Conservation (phyloP, 1,284 basidiomycete genomes). For the Volvariella volvacea region DNA sequence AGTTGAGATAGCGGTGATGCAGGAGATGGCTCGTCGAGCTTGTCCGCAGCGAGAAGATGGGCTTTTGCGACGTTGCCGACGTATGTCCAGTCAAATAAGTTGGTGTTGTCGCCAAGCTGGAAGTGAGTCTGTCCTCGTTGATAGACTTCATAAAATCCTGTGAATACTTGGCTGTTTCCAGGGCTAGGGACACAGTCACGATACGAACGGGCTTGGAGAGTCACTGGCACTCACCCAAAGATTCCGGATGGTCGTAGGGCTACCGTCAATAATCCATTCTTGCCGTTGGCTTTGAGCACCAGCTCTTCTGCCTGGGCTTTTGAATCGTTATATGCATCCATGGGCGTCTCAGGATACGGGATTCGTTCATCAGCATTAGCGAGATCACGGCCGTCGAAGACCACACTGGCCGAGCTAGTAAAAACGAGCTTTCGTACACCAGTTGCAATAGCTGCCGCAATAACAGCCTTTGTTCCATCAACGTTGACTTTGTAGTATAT, state of each 20-base stretch:
- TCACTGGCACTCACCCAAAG: conserved; percentile 62
- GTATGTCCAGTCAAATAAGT: conserved; percentile 97
- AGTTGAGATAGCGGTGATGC: conserved; percentile 26
- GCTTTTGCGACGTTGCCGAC: conserved; percentile 95
- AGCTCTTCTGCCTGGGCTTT: conserved; percentile 88
- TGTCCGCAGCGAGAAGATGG: conserved; percentile 91
- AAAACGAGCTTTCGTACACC: conserved; percentile 87
- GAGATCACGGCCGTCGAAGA: conserved; percentile 82
- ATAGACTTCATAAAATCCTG: conserved; percentile 78
- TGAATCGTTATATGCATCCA: conserved; percentile 96
- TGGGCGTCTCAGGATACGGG: conserved; percentile 65
- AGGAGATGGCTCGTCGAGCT: conserved; percentile 46
- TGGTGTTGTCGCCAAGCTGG: conserved; percentile 92
- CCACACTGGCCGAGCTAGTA: conserved; percentile 91
- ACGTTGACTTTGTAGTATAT: conserved; percentile 95
- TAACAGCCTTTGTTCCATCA: conserved; percentile 82
- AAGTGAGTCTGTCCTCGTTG: conserved; percentile 82
- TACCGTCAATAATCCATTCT: conserved; percentile 79
- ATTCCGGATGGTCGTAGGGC: conserved; percentile 94
- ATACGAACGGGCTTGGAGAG: background rate
- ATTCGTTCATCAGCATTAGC: conserved; percentile 89
- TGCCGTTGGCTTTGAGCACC: conserved; percentile 82
- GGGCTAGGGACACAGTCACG: conserved; percentile 44
- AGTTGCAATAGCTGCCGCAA: conserved; percentile 70
- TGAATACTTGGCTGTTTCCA: conserved; percentile 86